Base-by-base conservation (phyloP, 2,329 filamentous ascomycete species). In the Verticillium nubilum region DNA sequence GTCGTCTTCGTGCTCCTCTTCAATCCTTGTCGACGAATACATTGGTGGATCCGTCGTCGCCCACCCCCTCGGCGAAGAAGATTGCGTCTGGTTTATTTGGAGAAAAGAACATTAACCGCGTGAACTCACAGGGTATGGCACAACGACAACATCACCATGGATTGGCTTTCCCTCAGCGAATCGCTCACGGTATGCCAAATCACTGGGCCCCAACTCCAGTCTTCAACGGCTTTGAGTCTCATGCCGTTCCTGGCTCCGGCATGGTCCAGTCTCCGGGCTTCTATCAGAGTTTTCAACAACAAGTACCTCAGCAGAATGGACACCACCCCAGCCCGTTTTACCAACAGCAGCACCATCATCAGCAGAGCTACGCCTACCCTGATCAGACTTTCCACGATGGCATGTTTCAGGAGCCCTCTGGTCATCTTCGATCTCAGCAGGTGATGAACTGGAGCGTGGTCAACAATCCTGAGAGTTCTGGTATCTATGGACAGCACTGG, bases 1-100 rank as follows among this genome's bases (percentile, higher is more conserved):
- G 68, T 60, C 71, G 69, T 54, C 67, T 68, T 26, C 69, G 68
- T 62, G 68, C 74, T 23, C 69, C 66, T 19, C 65, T 77, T 33
- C 73, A 74, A 23, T 67, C 70, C 4, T 67, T 78, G 19, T 72
- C 73, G 47, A 67, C 69, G 33, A 61, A 61, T 33, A 70, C 75
- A 10, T 74, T 76, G 56, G 71, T 76, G 17, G 77, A 74, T 60
- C 63, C 76, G 31, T 66, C 66, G 27, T 69, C 71, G 23, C 64
- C 72, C 2, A 68, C 63, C 9, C 60, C 65, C n/a, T 59, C 60
- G 25, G 58, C 67, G 26, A 73, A 71, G 60, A 65, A 68, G 9
- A 62, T 65, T 3, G 53, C 67, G 27, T 52, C 62, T 33, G 62
- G 61, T 9, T 62, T 61, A 9, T 69, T 66, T 57, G 58, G 57